Base-by-base conservation (phyloP, 2,329 filamentous ascomycete genomes). In the Falciphora oryzae region DNA sequence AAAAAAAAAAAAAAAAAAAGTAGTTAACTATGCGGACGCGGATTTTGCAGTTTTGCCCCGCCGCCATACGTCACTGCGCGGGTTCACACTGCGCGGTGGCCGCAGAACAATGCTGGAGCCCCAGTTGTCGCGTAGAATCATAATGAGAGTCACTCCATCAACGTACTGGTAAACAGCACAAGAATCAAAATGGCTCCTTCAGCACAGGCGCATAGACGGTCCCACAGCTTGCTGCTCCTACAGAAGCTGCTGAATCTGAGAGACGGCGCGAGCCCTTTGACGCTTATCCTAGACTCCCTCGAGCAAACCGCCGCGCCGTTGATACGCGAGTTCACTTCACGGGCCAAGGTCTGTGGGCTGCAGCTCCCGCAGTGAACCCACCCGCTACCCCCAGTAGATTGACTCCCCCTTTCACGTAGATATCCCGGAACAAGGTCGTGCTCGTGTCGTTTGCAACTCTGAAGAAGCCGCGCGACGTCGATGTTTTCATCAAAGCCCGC, bases 281-380 rank as follows among this genome's bases (percentile, higher is more conserved):
- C 93, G 0, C 80, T 98, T 31, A 77, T 97, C 3, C 81, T 97
- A 65, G 94, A 98, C 75, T 91, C 84, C 44, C 81, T 97, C 35
- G 92, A 96, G 77, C 93, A 97, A 77, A 87, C 88, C 31, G 91
- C 88, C 8, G 82, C 81, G 35, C 88, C 88, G 0, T 77, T 97
- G 4, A 68, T 94, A 2, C 78, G 80, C 25, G 93, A 97, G 75
- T 91, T 94, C 75, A 85, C 91, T 64, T 80, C 82, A 60, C 84
- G 93, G 70, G 92, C 90, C 64, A 91, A 89, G 80, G 91, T 90
- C 70, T 65, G 77, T 70, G 44, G 7, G 44, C 44, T 11, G 18
- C 44, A 22, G 22, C 22, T 18, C 6, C n/a, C n/a, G n/a, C n/a
- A 7, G 38, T 5, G 16, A 44, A 22, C 5, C 38, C 38, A 3